Conservation (phyloP, 805 yeast genomes). For the Kluyveromyces nonfermentans region DNA sequence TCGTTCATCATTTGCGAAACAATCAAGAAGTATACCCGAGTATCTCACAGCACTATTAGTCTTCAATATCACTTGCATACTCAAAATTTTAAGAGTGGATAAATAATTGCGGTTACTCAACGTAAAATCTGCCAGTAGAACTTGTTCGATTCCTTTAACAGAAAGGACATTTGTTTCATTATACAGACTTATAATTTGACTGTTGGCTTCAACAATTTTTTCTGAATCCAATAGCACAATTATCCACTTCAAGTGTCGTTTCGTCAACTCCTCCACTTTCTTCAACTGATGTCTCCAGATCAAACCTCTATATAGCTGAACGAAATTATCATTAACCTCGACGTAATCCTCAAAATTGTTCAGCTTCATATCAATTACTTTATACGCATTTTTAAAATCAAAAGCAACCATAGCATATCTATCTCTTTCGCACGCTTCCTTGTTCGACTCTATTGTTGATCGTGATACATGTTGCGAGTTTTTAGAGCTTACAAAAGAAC, state of each 20-base stretch:
- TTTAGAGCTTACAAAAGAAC: not conserved
- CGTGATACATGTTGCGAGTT: not conserved
- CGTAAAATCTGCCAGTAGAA: slow-evolving; percentile 20
- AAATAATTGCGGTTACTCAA: slow-evolving; percentile 16
- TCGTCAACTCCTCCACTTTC: slow-evolving; percentile 10
- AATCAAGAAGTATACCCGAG: slow-evolving; percentile 10
- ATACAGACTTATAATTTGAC: slow-evolving; percentile 15
- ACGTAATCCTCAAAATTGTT: slow-evolving; percentile 2
- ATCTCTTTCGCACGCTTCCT: not conserved
- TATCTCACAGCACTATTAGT: slow-evolving; percentile 7
- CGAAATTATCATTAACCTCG: slow-evolving; percentile 1
- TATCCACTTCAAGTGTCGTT: slow-evolving; percentile 18
- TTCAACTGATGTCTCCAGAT: slow-evolving; percentile 7
- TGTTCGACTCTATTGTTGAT: not conserved
- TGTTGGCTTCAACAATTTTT: slow-evolving; percentile 7
- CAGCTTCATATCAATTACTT: not conserved
- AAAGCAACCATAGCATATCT: not conserved
- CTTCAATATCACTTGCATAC: slow-evolving; percentile 22
- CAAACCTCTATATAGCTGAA: slow-evolving; percentile 4
- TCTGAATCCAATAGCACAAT: slow-evolving; percentile 14
- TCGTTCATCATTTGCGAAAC: slow-evolving; percentile 21
- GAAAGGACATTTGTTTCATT: slow-evolving; percentile 16
- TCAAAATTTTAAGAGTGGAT: slow-evolving; percentile 20
- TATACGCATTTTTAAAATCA: not conserved
- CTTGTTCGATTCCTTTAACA: slow-evolving; percentile 10